phyloP scores from a whole-genome alignment of 257 asterid genomes.

The Capsicum rhomboideum region DNA sequence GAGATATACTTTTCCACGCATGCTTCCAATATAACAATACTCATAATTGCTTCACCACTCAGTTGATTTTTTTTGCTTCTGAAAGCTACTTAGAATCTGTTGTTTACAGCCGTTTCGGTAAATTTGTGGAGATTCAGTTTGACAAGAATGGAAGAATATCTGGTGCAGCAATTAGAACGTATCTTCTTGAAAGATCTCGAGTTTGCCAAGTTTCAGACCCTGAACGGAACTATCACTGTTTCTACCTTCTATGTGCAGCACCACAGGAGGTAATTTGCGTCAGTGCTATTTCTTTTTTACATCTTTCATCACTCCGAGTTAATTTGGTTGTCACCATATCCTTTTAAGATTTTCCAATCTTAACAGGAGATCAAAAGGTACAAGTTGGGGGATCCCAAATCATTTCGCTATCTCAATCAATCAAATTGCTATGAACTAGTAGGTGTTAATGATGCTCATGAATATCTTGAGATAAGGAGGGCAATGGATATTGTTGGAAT shows the following conservation, averaged over 20 bases:
- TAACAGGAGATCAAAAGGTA: slow-evolving; percentile 79
- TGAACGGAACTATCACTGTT: slow-evolving; percentile 94
- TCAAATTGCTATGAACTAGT: slow-evolving; percentile 80
- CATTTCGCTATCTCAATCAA: slow-evolving; percentile 85
- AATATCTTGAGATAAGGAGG: slow-evolving; percentile 90
- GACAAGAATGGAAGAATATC: slow-evolving; percentile 91
- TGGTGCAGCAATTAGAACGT: slow-evolving; percentile 96
- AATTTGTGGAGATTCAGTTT: slow-evolving; percentile 94
- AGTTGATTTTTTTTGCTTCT: background rate
- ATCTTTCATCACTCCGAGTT: slow-evolving; percentile 2
- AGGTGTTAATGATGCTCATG: slow-evolving; percentile 86
- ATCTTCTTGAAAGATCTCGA: slow-evolving; percentile 97
- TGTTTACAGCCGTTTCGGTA: slow-evolving; percentile 88
- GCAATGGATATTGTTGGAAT: slow-evolving; percentile 99
- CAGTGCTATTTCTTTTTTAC: slow-evolving; percentile 1
- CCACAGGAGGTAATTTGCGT: slow-evolving; percentile 65
- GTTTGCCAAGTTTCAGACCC: slow-evolving; percentile 98
- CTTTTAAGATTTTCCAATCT: slow-evolving; percentile 18
- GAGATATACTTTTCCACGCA: slow-evolving; percentile 7
- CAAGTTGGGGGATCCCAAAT: slow-evolving; percentile 72
- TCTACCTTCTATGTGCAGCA: slow-evolving; percentile 95
- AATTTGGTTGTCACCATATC: slow-evolving; percentile 4
- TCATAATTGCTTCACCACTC: background rate
- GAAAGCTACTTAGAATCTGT: background rate
- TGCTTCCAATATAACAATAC: background rate